Conservation (phyloP, 306 rosid genomes). For the Calophaca sinica region DNA sequence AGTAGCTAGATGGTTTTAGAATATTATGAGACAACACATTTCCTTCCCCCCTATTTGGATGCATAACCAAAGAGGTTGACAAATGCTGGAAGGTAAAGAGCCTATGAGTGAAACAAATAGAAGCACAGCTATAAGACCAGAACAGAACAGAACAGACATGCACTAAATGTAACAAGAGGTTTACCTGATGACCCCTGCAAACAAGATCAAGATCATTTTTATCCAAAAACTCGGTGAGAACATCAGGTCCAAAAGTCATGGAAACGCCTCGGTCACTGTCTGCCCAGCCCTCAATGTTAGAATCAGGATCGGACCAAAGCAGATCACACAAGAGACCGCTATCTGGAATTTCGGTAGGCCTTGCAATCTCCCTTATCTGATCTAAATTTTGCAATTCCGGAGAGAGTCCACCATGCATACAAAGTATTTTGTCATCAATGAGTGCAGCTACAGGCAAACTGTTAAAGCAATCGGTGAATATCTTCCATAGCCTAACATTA, state of each 20-base stretch:
- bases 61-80: no score
- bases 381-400: conserved; percentile 73
- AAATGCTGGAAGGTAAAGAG: no score
- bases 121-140: neutral
- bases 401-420: conserved; percentile 89
- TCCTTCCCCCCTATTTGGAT: no score
- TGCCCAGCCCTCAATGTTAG: conserved; percentile 68
- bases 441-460: conserved; percentile 89
- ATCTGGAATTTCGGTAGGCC: conserved; percentile 86
- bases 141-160: neutral
- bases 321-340: conserved; percentile 81
- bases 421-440: conserved; percentile 72
- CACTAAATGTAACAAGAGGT: no score
- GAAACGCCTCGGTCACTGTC: conserved; percentile 85
- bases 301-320: conserved; percentile 90
- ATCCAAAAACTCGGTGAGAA: conserved; percentile 64
- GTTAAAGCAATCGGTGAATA: conserved; percentile 84
- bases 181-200: conserved; percentile 91
- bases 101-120: neutral
- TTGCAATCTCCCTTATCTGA: conserved; percentile 66
- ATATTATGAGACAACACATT: no score
- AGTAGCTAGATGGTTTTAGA: no score
- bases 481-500: conserved; percentile 87
- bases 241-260: conserved; percentile 73
- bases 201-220: conserved; percentile 82